phyloP scores from a whole-genome alignment of 768 basidiomycete species.

The Tulasnella sp. region DNA sequence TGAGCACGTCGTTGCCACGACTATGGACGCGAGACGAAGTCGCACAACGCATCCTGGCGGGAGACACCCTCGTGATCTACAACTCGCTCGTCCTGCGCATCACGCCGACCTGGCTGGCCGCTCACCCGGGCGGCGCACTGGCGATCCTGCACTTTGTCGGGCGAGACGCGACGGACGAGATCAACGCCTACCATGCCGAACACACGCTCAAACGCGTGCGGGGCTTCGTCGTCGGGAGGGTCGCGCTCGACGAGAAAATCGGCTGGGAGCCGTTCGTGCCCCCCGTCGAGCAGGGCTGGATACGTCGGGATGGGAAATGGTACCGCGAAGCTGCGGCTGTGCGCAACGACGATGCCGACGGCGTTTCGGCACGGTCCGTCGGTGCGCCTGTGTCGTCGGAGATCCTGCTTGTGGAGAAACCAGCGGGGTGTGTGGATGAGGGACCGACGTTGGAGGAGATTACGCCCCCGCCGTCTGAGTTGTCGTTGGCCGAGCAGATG shows the following conservation, averaged over 20 bases:
- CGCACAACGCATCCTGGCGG: constrained; percentile 57
- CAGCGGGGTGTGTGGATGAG: constrained; percentile 25
- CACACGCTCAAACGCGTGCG: constrained; percentile 42
- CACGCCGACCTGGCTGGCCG: constrained; percentile 61
- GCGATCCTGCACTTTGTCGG: constrained; percentile 91
- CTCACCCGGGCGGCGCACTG: constrained; percentile 82
- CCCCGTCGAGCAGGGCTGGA: constrained; percentile 77
- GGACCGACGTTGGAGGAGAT: constrained; percentile 17
- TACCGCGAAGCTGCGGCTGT: constrained; percentile 45
- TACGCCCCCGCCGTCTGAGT: constrained; percentile 31
- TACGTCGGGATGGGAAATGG: constrained; percentile 49
- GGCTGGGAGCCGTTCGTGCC: constrained; percentile 70
- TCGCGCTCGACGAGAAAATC: constrained; percentile 37
- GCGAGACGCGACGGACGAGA: constrained; percentile 88
- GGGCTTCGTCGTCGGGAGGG: constrained; percentile 56
- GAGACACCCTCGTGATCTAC: constrained; percentile 67
- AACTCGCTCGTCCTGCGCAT: constrained; percentile 49
- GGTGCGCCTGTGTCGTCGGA: constrained; percentile 30
- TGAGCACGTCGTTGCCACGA: constrained; percentile 14
- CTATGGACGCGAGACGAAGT: constrained; percentile 43
- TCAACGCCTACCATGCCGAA: constrained; percentile 76
- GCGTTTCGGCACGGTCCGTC: neutral
- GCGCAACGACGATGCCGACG: constrained; percentile 22
- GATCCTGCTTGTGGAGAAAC: constrained; percentile 48
- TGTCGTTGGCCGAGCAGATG: constrained; percentile 39